These are phyloP conservation scores for Gossypium ekmanianum DNA, from an alignment of 345 rosid species.

Conservation along the genomic window DNA sequence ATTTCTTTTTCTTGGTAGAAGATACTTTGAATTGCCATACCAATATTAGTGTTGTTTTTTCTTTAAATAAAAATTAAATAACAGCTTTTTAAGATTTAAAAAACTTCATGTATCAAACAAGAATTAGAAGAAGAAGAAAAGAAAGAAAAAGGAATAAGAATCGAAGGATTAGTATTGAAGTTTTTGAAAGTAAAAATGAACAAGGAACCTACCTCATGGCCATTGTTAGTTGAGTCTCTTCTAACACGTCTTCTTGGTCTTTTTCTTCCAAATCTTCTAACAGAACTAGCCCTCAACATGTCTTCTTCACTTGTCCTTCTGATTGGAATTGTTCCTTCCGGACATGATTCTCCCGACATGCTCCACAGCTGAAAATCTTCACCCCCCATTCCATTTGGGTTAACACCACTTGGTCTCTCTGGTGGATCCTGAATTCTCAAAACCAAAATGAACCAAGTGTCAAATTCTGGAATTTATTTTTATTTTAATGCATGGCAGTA, in stretches of 20 bases:
- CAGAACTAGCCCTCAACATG: constrained; percentile 72
- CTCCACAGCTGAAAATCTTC: constrained; percentile 81
- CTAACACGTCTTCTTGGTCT: constrained; percentile 47
- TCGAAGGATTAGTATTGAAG: neutral
- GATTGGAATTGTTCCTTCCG: constrained; percentile 88
- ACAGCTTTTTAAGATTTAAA: too few relatives aligned
- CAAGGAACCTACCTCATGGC: constrained; percentile 69
- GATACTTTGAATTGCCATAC: too few relatives aligned
- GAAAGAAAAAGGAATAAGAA: neutral
- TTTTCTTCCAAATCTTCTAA: constrained; percentile 66
- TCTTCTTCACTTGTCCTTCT: constrained; percentile 88
- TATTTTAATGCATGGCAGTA: neutral
- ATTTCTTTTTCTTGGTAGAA: neutral
- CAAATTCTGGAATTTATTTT: neutral
- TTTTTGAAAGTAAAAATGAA: neutral
- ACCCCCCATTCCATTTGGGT: constrained; percentile 19
- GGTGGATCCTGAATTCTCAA: constrained; percentile 61
- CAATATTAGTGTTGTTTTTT: too few relatives aligned
- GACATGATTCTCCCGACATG: constrained; percentile 69
- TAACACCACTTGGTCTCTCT: constrained; percentile 54
- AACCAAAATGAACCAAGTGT: neutral
- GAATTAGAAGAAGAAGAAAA: neutral
- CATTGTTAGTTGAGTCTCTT: constrained; percentile 77
- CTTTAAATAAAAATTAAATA: too few relatives aligned
- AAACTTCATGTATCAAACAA: too few relatives aligned